Evolutionary conservation across 2,329 filamentous ascomycete genomes (phyloP), one percentile per base, ranked within the genome.

Genomic region (Ophiobolus disseminans): DNA sequence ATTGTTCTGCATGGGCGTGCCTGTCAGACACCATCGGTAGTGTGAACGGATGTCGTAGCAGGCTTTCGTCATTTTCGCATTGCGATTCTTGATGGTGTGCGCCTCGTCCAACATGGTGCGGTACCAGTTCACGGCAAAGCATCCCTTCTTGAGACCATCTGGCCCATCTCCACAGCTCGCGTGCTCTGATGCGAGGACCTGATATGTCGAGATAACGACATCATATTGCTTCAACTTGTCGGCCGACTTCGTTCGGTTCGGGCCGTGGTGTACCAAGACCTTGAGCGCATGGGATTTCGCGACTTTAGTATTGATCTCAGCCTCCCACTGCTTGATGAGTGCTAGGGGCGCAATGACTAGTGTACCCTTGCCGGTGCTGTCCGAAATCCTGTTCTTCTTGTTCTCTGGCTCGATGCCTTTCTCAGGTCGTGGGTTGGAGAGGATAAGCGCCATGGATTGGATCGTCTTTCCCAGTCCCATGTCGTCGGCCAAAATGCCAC

Each of bases 1-100:
- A 63, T 96, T 97, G 75, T 99, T 99, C 70, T 99, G 94, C 87
- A 99, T 91, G 0, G 94, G 94, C 1, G 94, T 99, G 43, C 94
- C 94, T 0, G 92, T 96, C 53, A 99, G 76, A 68, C 94, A 97
- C 94, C 94, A 99, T 52, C 94, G 83, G 65, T 96, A 97, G 70
- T 94, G 88, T 16, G 90, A 87, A 22, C 87, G 81, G 23, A 99
- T 76, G 1, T 90, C 90, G 68, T 87, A 99, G 58, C 90, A 94
- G 1, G 94, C 92, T 70, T 96, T 91, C 1, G 93, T 96, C 31
- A 90, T 87, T 75, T 99, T 99, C 17, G 94, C 91, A 60, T 95
- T 96, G 55, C 93, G 87, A 69, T 99, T 99, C 77, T 99, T 99
- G 82, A 99, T 97, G 1, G 90, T 96, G 72, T 99, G 94, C 1